These are phyloP conservation scores for Clonostachys solani DNA, from an alignment of 2,329 filamentous ascomycete genomes.

Conservation along the genomic window DNA sequence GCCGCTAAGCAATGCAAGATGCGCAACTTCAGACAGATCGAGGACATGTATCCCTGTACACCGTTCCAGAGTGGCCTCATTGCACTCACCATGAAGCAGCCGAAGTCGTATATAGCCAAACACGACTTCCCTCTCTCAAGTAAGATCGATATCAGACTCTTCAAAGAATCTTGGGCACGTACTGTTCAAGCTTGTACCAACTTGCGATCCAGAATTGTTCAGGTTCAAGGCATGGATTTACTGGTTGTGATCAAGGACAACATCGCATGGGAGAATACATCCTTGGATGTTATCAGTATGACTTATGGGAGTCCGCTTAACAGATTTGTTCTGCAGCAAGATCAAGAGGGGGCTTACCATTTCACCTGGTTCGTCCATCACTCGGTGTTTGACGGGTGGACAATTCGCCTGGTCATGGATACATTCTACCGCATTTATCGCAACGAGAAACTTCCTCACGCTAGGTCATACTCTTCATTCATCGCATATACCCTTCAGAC, in stretches of 20 bases:
- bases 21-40: conserved; percentile 13
- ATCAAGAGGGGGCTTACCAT: neutral
- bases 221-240: conserved; percentile 3
- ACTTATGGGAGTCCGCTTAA: conserved; percentile 2
- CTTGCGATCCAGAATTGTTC: conserved; percentile 10
- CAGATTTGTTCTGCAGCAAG: neutral
- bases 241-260: conserved; percentile 7
- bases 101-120: conserved; percentile 9
- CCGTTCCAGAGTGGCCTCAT: conserved; percentile 44
- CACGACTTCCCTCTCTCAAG: conserved; percentile 6
- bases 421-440: conserved; percentile 1
- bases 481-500: neutral
- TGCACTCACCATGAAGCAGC: conserved; percentile 32
- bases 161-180: conserved; percentile 9
- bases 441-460: conserved; percentile 3
- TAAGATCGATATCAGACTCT: conserved; percentile 4
- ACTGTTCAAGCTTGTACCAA: conserved; percentile 6
- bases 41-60: conserved; percentile 45
- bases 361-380: conserved; percentile 18
- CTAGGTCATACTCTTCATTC: conserved; percentile 7
- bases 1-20: conserved; percentile 1
- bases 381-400: conserved; percentile 18
- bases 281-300: neutral
- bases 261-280: neutral
- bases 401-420: conserved; percentile 1